Conservation (phyloP, 2,329 filamentous ascomycete species). For the Exophiala viscosa region DNA sequence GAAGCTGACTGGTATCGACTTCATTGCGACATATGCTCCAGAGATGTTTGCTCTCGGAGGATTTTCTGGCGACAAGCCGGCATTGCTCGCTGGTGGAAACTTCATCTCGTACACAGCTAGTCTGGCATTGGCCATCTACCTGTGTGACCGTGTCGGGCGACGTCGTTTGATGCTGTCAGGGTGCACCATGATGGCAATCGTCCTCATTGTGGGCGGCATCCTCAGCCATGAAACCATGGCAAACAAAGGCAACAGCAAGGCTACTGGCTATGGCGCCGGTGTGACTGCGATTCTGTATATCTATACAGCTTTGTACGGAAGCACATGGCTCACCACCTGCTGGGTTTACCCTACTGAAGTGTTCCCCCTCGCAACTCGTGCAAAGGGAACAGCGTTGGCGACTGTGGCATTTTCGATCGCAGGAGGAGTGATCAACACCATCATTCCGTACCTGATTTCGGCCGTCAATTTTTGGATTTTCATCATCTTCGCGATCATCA, state of each 20-base stretch:
- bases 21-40: slow-evolving; percentile 28
- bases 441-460: slow-evolving; percentile 35
- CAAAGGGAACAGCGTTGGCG: slow-evolving; percentile 28
- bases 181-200: slow-evolving; percentile 37
- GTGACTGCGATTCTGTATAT: slow-evolving; percentile 28
- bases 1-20: slow-evolving; percentile 28
- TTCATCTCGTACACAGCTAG: slow-evolving; percentile 29
- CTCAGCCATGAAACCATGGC: slow-evolving; percentile 25
- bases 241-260: slow-evolving; percentile 13
- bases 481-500: slow-evolving; percentile 34
- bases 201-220: slow-evolving; percentile 38
- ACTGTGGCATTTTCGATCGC: slow-evolving; percentile 31
- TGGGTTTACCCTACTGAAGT: slow-evolving; percentile 30
- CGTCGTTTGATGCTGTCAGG: slow-evolving; percentile 42
- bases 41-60: slow-evolving; percentile 23
- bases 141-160: slow-evolving; percentile 38
- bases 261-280: slow-evolving; percentile 24
- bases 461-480: slow-evolving; percentile 34
- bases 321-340: slow-evolving; percentile 30
- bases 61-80: slow-evolving; percentile 9
- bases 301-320: slow-evolving; percentile 30
- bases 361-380: slow-evolving; percentile 27
- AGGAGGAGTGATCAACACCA: slow-evolving; percentile 32
- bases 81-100: slow-evolving; percentile 28
- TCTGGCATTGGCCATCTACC: slow-evolving; percentile 36